Evolutionary conservation across 2,329 filamentous ascomycete genomes (phyloP).

Genomic region (Xylogone sp.): DNA sequence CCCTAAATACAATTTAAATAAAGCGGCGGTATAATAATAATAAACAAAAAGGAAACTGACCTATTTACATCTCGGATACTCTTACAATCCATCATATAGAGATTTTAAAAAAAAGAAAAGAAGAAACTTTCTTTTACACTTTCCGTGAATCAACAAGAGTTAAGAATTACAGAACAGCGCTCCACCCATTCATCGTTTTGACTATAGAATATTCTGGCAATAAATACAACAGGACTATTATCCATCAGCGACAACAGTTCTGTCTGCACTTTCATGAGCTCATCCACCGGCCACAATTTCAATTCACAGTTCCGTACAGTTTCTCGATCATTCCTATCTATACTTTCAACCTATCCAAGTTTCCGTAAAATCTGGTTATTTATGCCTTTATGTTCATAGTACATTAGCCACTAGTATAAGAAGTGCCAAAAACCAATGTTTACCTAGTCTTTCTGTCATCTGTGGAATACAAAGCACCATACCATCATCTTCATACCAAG

Average conservation of each 20-base stretch:
- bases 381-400: conserved; percentile 1
- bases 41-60: too few species aligned
- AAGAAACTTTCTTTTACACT: too few species aligned
- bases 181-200: too few species aligned
- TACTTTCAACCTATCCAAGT: neutral
- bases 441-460: conserved; percentile 3
- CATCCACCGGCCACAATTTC: neutral
- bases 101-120: too few species aligned
- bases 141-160: too few species aligned
- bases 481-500: neutral
- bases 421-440: neutral
- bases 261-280: neutral
- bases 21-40: too few species aligned
- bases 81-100: too few species aligned
- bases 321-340: neutral
- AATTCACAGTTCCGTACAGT: neutral
- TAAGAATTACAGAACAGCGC: too few species aligned
- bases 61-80: too few species aligned
- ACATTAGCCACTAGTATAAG: neutral
- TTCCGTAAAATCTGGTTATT: conserved; percentile 1
- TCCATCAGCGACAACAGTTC: conserved; percentile 3
- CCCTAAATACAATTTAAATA: too few species aligned
- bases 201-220: too few species aligned
- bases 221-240: conserved; percentile 1
- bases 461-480: neutral